A percentile compares a stretch with the other conserved stretches of the same genome.
Evolutionary conservation across 805 yeast genomes (phyloP).

Genomic region (Ogataea paradorogensis): DNA sequence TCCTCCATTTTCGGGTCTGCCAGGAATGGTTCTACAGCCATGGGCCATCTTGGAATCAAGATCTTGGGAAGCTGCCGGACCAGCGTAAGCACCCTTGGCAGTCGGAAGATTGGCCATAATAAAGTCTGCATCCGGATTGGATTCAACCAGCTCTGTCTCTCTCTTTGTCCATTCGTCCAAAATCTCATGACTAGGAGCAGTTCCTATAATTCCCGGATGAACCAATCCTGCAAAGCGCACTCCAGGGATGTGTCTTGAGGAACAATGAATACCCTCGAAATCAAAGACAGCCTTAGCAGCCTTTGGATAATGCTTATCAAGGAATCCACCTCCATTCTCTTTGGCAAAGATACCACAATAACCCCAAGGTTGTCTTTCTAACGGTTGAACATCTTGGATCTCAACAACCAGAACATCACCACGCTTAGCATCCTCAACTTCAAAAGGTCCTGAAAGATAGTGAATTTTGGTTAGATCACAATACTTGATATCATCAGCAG

Average conservation of each 20-base stretch:
- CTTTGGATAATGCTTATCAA: constrained; percentile 47
- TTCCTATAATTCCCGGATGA: constrained; percentile 52
- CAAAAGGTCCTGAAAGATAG: constrained; percentile 49
- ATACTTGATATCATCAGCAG: constrained; percentile 46
- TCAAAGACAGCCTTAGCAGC: constrained; percentile 53
- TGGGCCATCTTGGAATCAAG: constrained; percentile 31
- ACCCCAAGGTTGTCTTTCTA: constrained; percentile 53
- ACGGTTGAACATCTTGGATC: constrained; percentile 50
- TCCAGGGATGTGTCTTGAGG: constrained; percentile 49
- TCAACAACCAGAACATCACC: constrained; percentile 50
- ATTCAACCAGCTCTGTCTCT: constrained; percentile 37
- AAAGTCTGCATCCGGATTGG: constrained; percentile 33
- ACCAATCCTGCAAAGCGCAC: constrained; percentile 48
- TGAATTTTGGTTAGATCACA: constrained; percentile 46
- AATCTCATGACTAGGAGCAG: constrained; percentile 45
- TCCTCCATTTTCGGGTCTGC: constrained; percentile 53
- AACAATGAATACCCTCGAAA: constrained; percentile 48
- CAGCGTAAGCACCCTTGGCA: constrained; percentile 38
- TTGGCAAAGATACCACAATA: constrained; percentile 48
- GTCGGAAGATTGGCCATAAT: constrained; percentile 42
- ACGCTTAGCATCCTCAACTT: constrained; percentile 42
- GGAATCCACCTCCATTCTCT: constrained; percentile 50
- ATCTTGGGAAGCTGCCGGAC: constrained; percentile 34
- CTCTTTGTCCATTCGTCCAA: constrained; percentile 45
- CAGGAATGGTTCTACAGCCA: constrained; percentile 55